phyloP scores from a whole-genome alignment of 2,329 filamentous ascomycete genomes.

The Penicillium sp. region DNA sequence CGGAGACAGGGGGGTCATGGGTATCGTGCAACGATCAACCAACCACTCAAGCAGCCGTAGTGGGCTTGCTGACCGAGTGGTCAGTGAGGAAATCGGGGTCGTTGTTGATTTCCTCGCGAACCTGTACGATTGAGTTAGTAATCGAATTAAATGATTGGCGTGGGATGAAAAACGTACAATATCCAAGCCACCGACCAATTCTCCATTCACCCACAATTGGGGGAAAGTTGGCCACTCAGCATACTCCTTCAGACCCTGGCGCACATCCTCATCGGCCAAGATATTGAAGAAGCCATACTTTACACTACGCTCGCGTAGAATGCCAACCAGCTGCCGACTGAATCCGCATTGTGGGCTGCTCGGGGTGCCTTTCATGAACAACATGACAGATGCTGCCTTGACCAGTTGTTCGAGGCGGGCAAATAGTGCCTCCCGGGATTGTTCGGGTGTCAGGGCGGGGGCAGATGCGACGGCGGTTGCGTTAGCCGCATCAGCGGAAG shows the following conservation, averaged over 20 bases:
- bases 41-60: slow-evolving; percentile 19
- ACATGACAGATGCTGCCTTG: slow-evolving; percentile 94
- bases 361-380: slow-evolving; percentile 98
- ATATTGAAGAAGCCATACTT: slow-evolving; percentile 99
- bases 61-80: slow-evolving; percentile 55
- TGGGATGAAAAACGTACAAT: slow-evolving; percentile 66
- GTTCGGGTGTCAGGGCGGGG: slow-evolving; percentile 41
- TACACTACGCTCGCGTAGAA: slow-evolving; percentile 84
- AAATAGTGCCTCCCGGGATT: slow-evolving; percentile 80
- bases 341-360: slow-evolving; percentile 88
- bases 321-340: slow-evolving; percentile 80
- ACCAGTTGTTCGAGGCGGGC: slow-evolving; percentile 79
- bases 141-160: neutral
- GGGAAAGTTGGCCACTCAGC: slow-evolving; percentile 99
- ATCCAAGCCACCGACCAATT: slow-evolving; percentile 88
- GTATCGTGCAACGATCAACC: slow-evolving; percentile 20
- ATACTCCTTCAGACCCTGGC: slow-evolving; percentile 93
- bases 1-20: slow-evolving; percentile 14
- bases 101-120: slow-evolving; percentile 88
- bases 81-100: slow-evolving; percentile 78
- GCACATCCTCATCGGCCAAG: slow-evolving; percentile 91
- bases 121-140: slow-evolving; percentile 51
- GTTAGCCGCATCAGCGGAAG: slow-evolving; percentile 26
- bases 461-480: slow-evolving; percentile 26
- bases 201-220: slow-evolving; percentile 87